Conservation (phyloP, 106 monocot species). For the Platanthera zijinensis region DNA sequence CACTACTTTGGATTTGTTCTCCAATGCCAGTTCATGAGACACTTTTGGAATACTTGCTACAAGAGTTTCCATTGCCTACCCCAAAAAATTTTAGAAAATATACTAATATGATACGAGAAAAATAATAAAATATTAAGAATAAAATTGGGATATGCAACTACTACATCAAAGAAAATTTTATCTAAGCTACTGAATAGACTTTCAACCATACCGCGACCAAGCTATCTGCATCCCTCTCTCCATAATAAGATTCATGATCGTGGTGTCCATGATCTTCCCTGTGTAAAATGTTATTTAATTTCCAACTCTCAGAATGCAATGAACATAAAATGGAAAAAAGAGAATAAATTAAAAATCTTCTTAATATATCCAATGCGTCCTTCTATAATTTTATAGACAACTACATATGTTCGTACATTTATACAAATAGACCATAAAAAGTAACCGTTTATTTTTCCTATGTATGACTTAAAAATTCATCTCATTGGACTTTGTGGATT, state of each 20-base stretch:
- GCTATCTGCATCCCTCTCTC: slow-evolving; percentile 89
- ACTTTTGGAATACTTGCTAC: slow-evolving; percentile 62
- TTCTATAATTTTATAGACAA: neutral
- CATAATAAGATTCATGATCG: slow-evolving; percentile 91
- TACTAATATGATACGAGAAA: neutral
- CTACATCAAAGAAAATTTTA: neutral
- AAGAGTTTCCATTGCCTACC: slow-evolving; percentile 83
- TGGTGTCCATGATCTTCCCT: slow-evolving; percentile 94
- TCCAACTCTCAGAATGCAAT: slow-evolving; percentile 1
- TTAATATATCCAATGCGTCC: neutral
- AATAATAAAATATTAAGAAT: neutral
- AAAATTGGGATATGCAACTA: neutral
- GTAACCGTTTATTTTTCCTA: neutral
- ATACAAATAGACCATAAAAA: neutral
- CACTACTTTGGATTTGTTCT: slow-evolving; percentile 58
- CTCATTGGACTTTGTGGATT: neutral
- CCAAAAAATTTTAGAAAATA: neutral
- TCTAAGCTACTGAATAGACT: neutral
- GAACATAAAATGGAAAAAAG: neutral
- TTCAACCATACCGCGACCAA: slow-evolving; percentile 70
- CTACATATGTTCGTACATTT: neutral
- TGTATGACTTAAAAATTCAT: neutral
- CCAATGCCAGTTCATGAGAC: slow-evolving; percentile 41
- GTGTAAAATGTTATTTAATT: slow-evolving; percentile 10
- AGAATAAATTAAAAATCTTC: neutral